Evolutionary conservation across 2,329 filamentous ascomycete genomes (phyloP).

Genomic region (Ceratocystis ficicola): DNA sequence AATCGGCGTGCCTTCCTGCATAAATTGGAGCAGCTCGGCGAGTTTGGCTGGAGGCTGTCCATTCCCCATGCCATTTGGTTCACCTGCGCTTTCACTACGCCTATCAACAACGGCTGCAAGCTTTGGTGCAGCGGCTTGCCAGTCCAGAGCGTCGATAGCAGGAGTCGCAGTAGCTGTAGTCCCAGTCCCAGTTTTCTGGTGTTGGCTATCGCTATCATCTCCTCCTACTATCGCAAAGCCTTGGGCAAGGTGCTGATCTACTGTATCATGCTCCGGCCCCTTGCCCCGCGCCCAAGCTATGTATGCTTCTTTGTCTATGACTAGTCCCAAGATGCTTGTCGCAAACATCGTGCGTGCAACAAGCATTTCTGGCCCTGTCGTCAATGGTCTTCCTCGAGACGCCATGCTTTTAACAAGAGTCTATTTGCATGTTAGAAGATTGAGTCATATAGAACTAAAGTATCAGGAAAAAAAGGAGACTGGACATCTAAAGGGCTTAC

Average conservation of each 20-base stretch:
- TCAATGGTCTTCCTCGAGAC: slow-evolving; percentile 44
- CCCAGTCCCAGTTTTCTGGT: slow-evolving; percentile 13
- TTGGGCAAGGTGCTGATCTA: slow-evolving; percentile 30
- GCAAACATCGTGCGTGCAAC: slow-evolving; percentile 56
- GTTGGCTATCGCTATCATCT: not conserved
- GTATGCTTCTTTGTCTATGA: slow-evolving; percentile 56
- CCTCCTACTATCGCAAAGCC: not conserved
- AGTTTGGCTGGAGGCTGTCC: slow-evolving; percentile 39
- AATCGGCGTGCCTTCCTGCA: slow-evolving; percentile 69
- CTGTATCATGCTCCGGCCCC: slow-evolving; percentile 28
- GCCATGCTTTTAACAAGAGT: slow-evolving; percentile 31
- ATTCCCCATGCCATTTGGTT: slow-evolving; percentile 23
- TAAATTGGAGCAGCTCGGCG: slow-evolving; percentile 72
- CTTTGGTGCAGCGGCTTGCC: slow-evolving; percentile 41
- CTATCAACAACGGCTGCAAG: slow-evolving; percentile 37
- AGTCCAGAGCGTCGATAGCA: slow-evolving; percentile 28
- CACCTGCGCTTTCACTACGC: slow-evolving; percentile 21
- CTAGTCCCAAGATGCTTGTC: slow-evolving; percentile 36
- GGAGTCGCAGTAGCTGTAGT: slow-evolving; percentile 10
- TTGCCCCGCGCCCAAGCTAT: slow-evolving; percentile 45
- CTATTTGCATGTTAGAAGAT: slow-evolving; percentile 11
- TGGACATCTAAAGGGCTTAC: slow-evolving; percentile 29
- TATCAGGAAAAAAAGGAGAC: not conserved
- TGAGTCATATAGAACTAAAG: not conserved
- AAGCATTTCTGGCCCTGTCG: slow-evolving; percentile 26